Conservation (phyloP, 2,329 filamentous ascomycete genomes). For the Fusarium pilosicola region DNA sequence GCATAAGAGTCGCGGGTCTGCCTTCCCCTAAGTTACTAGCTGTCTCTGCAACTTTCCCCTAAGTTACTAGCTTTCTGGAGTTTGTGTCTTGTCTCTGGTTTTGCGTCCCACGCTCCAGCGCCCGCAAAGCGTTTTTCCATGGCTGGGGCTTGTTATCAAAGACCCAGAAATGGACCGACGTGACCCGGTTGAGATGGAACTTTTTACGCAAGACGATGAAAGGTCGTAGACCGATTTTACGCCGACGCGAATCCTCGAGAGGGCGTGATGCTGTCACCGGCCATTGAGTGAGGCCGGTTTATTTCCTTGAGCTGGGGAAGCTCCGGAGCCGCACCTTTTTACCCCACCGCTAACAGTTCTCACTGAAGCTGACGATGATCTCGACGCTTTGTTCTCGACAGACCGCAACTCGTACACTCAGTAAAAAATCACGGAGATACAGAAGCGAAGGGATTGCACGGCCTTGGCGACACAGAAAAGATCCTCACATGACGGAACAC, state of each 20-base stretch:
- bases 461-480: slow-evolving; percentile 15
- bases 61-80: slow-evolving; percentile 37
- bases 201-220: not conserved
- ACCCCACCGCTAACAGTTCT: slow-evolving; percentile 13
- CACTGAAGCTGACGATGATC: not conserved
- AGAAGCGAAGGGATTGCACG: not conserved
- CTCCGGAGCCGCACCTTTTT: slow-evolving; percentile 26
- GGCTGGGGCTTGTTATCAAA: slow-evolving; percentile 12
- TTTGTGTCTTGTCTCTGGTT: not conserved
- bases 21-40: slow-evolving; percentile 42
- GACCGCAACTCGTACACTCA: not conserved
- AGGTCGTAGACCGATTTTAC: slow-evolving; percentile 11
- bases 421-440: rapidly evolving
- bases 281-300: slow-evolving; percentile 10
- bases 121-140: slow-evolving; percentile 18
- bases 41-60: slow-evolving; percentile 37
- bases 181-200: slow-evolving; percentile 4
- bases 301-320: slow-evolving; percentile 34
- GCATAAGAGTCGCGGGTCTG: slow-evolving; percentile 41
- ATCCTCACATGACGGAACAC: slow-evolving; percentile 9
- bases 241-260: slow-evolving; percentile 5
- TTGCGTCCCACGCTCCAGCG: slow-evolving; percentile 26
- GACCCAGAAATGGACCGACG: slow-evolving; percentile 3
- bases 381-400: not conserved
- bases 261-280: not conserved